Evolutionary conservation across 495 filamentous ascomycete genomes (phyloP), one percentile per base, ranked within the genome.

Genomic region (Viridothelium virens): DNA sequence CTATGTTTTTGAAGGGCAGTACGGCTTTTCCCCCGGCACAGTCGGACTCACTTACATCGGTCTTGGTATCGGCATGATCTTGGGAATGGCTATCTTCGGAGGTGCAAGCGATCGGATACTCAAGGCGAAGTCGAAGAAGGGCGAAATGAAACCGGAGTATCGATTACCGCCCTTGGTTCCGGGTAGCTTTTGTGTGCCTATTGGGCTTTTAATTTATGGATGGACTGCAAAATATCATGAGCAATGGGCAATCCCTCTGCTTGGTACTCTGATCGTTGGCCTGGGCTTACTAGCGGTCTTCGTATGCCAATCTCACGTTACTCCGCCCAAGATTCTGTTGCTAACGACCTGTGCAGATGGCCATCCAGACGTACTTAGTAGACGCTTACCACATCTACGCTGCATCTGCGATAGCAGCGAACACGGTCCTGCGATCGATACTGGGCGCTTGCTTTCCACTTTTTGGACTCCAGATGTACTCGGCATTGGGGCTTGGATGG

Each of bases 141-240:
- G 75, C 16, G 68, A 65, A 9, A 50, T 74, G 48, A 76, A 76
- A 63, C 76, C 76, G 0, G 76, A 78, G 62, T 74, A 74, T 61
- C 74, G 76, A 5, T 66, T 78, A 33, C 76, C 75, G 2, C 62
- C 73, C 14, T 72, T 74, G 2, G 68, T 78, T 16, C 76, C 75
- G 33, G 73, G 69, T 6, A 69, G 67, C 14, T 66, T 74, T 18
- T 67, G 36, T 50, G 70, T 78, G 12, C 74, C 75, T 3, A 65
- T 75, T 31, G 76, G 75, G 0, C 61, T 78, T 10, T 78, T 77
- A 69, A 65, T 77, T 11, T 78, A 78, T 64, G 76, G 75, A 16
- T 76, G 73, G 73, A 68, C 70, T 16, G 62, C 72, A 4, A 62
- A 77, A 10, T 69, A 75, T 46, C 62, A 73, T 2, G 66, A 73